Evolutionary conservation across 73 alveolate genomes (phyloP).

Genomic region (Paramecium primaurelia): DNA sequence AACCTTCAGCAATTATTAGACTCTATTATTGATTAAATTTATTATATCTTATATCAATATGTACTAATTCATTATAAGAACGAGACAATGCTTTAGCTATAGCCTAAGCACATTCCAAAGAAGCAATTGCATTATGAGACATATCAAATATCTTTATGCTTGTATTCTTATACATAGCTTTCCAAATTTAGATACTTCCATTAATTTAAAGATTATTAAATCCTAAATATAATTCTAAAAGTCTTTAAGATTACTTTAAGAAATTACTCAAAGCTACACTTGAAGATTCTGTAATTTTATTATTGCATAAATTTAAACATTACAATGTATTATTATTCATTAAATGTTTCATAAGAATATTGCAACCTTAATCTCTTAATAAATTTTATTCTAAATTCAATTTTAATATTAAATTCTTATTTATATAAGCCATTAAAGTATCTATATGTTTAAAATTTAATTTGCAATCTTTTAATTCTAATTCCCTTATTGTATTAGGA

Average conservation of each 20-base stretch:
- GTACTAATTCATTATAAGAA: not conserved
- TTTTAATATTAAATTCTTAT: not conserved
- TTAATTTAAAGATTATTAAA: not conserved
- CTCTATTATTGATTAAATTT: not conserved
- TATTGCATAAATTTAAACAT: not conserved
- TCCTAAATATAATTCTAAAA: not conserved
- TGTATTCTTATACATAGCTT: not conserved
- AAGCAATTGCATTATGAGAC: not conserved
- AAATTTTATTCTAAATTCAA: not conserved
- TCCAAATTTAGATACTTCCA: not conserved
- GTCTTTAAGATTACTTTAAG: not conserved
- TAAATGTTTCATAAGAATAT: not conserved
- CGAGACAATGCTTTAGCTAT: not conserved
- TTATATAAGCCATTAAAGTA: not conserved
- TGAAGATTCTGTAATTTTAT: not conserved
- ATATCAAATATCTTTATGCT: not conserved
- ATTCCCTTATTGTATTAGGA: not conserved
- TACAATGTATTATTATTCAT: not conserved
- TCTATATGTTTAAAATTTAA: not conserved
- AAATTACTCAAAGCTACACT: not conserved
- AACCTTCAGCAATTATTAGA: not conserved
- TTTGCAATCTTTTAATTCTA: conserved; percentile 10
- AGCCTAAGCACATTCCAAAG: not conserved
- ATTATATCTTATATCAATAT: not conserved
- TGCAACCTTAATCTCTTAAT: not conserved